phyloP scores from a whole-genome alignment of 2,329 filamentous ascomycete genomes.

The Penicillium sclerotiorum region DNA sequence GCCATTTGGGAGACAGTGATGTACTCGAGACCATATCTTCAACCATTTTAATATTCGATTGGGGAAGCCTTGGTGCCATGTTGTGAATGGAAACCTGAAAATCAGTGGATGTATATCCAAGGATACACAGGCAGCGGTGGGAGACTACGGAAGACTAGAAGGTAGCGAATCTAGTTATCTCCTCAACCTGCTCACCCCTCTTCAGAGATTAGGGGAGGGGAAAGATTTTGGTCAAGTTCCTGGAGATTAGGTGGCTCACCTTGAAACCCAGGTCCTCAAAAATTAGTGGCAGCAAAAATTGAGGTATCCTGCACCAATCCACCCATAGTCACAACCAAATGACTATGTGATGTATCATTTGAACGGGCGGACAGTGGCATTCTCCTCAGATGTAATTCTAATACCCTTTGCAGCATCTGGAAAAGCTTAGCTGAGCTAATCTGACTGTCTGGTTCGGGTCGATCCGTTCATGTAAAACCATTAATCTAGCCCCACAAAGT shows the following conservation, averaged over 20 bases:
- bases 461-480: neutral
- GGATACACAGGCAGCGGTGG: neutral
- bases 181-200: slow-evolving; percentile 10
- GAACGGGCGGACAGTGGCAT: neutral
- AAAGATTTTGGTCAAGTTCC: too few species aligned
- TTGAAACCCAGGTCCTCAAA: neutral
- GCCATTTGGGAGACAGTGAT: slow-evolving; percentile 17
- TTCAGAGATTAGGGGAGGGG: too few species aligned
- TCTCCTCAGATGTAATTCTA: neutral
- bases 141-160: neutral
- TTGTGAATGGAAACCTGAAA: slow-evolving; percentile 1
- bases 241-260: neutral
- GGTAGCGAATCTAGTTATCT: slow-evolving; percentile 1
- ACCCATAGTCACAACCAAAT: neutral
- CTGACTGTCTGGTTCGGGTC: neutral
- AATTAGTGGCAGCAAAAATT: neutral
- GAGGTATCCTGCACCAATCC: neutral
- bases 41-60: slow-evolving; percentile 17
- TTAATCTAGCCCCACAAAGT: neutral
- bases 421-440: neutral
- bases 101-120: neutral
- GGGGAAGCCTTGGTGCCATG: slow-evolving; percentile 12
- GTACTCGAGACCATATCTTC: slow-evolving; percentile 16
- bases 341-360: neutral
- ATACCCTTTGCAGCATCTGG: neutral